Conservation (phyloP, 331 rosid genomes). For the Ulmus americana region DNA sequence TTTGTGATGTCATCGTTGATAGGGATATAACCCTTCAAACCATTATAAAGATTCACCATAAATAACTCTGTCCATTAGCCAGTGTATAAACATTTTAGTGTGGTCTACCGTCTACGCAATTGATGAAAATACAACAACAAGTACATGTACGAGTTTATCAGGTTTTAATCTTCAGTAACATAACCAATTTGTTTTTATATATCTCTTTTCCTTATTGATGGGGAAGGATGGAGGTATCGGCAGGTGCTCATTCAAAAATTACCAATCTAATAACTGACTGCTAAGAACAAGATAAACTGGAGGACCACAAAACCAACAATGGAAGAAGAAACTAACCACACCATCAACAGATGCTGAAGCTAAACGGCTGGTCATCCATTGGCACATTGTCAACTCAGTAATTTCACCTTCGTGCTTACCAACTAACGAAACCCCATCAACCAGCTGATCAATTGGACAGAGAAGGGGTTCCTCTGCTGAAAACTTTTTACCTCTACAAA, state of each 20-base stretch:
- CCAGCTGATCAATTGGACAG: slow-evolving; percentile 70
- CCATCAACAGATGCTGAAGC: slow-evolving; percentile 97
- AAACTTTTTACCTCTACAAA: slow-evolving; percentile 61
- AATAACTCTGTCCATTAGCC: neutral
- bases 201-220: neutral
- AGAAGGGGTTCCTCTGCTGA: slow-evolving; percentile 65
- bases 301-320: neutral
- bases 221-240: neutral
- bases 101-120: neutral
- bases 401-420: slow-evolving; percentile 89
- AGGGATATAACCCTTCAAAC: neutral
- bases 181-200: neutral
- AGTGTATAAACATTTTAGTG: neutral
- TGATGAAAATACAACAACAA: neutral
- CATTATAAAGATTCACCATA: neutral
- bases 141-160: neutral
- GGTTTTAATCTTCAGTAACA: neutral
- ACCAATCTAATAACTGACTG: neutral
- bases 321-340: slow-evolving; percentile 43
- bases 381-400: slow-evolving; percentile 96
- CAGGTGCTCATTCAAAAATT: neutral
- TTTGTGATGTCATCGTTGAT: neutral
- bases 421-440: slow-evolving; percentile 84
- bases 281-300: neutral
- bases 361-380: slow-evolving; percentile 95